Base-by-base conservation (phyloP, 176 grass and related monocot species). In the Carex littledalei region DNA sequence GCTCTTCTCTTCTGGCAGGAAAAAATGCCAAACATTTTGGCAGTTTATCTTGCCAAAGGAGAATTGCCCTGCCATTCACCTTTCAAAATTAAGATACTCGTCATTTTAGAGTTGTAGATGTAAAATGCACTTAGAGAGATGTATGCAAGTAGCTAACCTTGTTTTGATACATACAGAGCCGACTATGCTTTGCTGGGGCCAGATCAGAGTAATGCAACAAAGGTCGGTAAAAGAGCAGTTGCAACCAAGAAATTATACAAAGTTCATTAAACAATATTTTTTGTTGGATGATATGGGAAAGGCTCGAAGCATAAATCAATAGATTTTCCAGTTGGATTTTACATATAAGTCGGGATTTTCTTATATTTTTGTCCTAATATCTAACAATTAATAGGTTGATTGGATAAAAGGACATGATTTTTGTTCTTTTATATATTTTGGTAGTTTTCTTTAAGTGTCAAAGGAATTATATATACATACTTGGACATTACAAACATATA, bases 61-160 rank as follows among this genome's bases (percentile, higher is more conserved):
- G 86, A 92, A 92, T 92, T 88, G 90, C 90, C 88, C 90, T 95
- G 93, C 85, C 76, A 91, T 95, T 93, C 94, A 64, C 67, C 67
- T 71, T 39, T 45, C 8, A 37, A 45, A 70, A 43, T 71, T 43
- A 71, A 71, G 16, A 71, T 71, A 43, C 2, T n/a, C 15, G 0
- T n/a, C 17, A n/a, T 70, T 70, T 39, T 70, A 17, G 15, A 70
- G 5, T 3, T 43, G 67, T 70, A 70, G 16, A 43, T 18, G 6
- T 41, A 39, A 13, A 8, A 70, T 18, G 16, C 32, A 8, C n/a
- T 71, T 1, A 20, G 37, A 72, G 18, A 43, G 10, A 45, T 68
- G 31, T 37, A 8, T 45, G 43, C 6, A 68, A 35, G 65, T 24
- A 60, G 22, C 8, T 24, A 26, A 2, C 61, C 10, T n/a, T 63